These are phyloP conservation scores for Colletotrichum sp. DNA, from an alignment of 2,329 filamentous ascomycete genomes.

Conservation along the genomic window DNA sequence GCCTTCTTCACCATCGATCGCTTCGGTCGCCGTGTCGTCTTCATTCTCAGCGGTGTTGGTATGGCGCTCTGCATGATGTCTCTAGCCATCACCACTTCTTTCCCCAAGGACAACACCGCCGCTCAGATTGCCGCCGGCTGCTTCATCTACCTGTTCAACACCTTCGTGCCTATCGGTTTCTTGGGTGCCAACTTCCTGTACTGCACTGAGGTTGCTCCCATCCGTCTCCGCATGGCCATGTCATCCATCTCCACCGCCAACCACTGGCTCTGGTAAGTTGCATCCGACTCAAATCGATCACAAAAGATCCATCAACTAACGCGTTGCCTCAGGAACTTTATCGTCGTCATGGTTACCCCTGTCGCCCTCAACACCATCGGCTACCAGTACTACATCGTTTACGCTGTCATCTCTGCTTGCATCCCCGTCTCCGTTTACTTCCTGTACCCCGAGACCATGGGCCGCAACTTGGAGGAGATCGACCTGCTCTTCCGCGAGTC, in stretches of 20 bases:
- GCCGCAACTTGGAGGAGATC: slow-evolving; percentile 51
- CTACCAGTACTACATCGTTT: slow-evolving; percentile 57
- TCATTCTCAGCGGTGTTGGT: slow-evolving; percentile 55
- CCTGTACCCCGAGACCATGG: slow-evolving; percentile 55
- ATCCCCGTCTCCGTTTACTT: slow-evolving; percentile 50
- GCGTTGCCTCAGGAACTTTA: slow-evolving; percentile 38
- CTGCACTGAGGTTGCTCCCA: slow-evolving; percentile 61
- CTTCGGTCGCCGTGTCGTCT: slow-evolving; percentile 52
- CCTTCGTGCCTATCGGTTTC: slow-evolving; percentile 64
- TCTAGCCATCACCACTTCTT: slow-evolving; percentile 56
- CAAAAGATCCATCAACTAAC: neutral
- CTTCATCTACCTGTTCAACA: slow-evolving; percentile 65
- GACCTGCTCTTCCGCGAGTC: slow-evolving; percentile 47
- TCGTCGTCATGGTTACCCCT: slow-evolving; percentile 48
- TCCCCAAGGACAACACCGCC: slow-evolving; percentile 45
- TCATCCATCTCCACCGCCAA: slow-evolving; percentile 60
- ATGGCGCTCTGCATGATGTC: slow-evolving; percentile 61
- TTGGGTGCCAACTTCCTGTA: slow-evolving; percentile 66
- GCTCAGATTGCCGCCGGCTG: slow-evolving; percentile 57
- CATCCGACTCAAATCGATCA: neutral
- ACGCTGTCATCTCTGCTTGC: slow-evolving; percentile 47
- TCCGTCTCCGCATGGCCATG: slow-evolving; percentile 57
- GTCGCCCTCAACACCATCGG: slow-evolving; percentile 55
- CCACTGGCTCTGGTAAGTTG: slow-evolving; percentile 48
- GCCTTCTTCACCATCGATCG: slow-evolving; percentile 56